These are phyloP conservation scores for Flaveria sonorensis DNA, from an alignment of 129 eudicot species.

Conservation along the genomic window DNA sequence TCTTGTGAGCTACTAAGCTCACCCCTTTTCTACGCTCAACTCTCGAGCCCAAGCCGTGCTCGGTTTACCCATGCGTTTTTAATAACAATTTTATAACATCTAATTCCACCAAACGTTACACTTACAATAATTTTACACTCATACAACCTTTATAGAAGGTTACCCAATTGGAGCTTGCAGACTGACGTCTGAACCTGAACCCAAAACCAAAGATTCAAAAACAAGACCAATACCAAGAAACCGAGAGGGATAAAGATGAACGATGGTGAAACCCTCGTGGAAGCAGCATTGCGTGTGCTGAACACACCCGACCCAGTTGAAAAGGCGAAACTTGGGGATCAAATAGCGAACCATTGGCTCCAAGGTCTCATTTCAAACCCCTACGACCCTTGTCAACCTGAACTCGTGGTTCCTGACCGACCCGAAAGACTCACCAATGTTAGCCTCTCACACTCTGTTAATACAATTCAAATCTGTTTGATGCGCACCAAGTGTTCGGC, in stretches of 20 bases:
- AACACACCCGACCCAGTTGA: constrained; percentile 79
- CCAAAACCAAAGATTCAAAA: neutral
- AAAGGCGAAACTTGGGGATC: constrained; percentile 82
- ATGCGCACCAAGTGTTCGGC: constrained; percentile 51
- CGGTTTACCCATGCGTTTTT: too few relatives aligned
- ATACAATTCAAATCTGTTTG: neutral
- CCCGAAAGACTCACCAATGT: constrained; percentile 75
- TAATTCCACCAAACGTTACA: too few relatives aligned
- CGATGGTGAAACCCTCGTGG: constrained; percentile 64
- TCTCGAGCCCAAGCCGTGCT: too few relatives aligned
- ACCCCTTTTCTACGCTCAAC: too few relatives aligned
- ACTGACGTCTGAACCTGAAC: neutral
- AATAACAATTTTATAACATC: too few relatives aligned
- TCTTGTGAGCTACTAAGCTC: too few relatives aligned
- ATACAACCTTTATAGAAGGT: too few relatives aligned
- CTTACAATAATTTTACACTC: too few relatives aligned
- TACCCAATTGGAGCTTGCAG: neutral
- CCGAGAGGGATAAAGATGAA: constrained; percentile 37
- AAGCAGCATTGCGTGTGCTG: constrained; percentile 75
- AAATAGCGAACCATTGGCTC: constrained; percentile 74
- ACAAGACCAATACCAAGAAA: neutral
- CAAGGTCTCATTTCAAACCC: constrained; percentile 52
- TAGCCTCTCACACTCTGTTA: neutral
- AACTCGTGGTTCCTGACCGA: constrained; percentile 72
- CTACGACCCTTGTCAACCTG: constrained; percentile 51